Base-by-base conservation (phyloP, 208 protist species). In the Acanthamoeba triangularis region DNA sequence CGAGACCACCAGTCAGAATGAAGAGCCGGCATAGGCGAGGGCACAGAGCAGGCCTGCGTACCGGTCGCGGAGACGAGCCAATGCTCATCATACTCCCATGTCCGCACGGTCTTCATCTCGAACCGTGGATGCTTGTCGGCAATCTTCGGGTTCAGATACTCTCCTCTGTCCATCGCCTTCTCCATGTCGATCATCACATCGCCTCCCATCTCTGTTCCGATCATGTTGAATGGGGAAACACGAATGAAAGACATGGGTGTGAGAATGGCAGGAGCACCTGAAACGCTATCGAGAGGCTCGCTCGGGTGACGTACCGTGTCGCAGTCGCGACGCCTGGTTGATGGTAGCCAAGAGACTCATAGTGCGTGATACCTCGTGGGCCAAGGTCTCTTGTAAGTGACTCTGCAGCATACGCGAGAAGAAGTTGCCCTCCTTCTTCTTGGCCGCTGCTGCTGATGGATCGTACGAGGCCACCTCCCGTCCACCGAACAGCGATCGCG, bases 401-500 rank as follows among this genome's bases (percentile, higher is more conserved):
- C 47, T 88, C 80, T 88, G 37, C 0, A 88, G 52, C 80, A 88
- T 33, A 8, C 80, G 80, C n/a, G 80, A 59, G 49, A 88, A 88
- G 80, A 88, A 88, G 49, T 49, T 49, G 10, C 47, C 80, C 52
- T 88, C 47, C 52, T 88, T 88, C 80, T 88, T 88, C n/a, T 88
- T 56, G 44, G 80, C 44, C 28, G 59, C 59, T 13, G 59, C 59
- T 44, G 49, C 52, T 5, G 80, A 49, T 3, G 80, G 49, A 44
- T 88, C 80, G 49, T 88, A 88, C n/a, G 80, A 35, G 30, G 52
- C 41, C n/a, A 88, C 49, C 49, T 88, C 80, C 30, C 52, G 44
- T n/a, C 80, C 80, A n/a, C 80, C 80, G 25, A 88, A 88, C 52
- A 88, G 80, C 44, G 80, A 88, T 25, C 80, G 80, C 80, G 80